Percentiles rank a stretch among this genome's conserved stretches.
phyloP scores from a whole-genome alignment of 495 filamentous ascomycete species.

The Penicillium macrosclerotiorum region DNA sequence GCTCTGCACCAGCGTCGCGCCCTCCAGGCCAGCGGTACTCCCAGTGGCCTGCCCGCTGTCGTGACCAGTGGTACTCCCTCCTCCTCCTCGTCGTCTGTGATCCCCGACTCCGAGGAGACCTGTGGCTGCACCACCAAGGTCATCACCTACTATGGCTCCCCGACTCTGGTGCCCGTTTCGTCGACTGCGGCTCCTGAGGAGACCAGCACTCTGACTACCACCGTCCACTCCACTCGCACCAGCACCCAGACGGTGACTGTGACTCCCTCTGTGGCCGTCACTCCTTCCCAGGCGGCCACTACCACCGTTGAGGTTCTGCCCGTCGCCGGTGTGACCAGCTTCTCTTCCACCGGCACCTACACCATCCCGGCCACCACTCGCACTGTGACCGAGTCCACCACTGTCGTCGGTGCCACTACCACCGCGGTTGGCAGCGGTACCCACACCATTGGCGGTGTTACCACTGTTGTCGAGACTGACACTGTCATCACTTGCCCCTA shows the following conservation, averaged over 20 bases:
- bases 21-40: no score
- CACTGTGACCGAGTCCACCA: constrained; percentile 67
- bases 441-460: constrained; percentile 74
- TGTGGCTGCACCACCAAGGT: constrained; percentile 72
- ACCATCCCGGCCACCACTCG: constrained; percentile 77
- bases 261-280: constrained; percentile 20
- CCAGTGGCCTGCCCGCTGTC: no score
- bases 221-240: constrained; percentile 40
- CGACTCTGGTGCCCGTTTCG: constrained; percentile 45
- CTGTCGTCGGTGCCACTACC: constrained; percentile 62
- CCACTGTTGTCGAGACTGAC: constrained; percentile 65
- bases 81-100: constrained; percentile 28
- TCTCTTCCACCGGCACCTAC: constrained; percentile 71
- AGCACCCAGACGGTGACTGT: constrained; percentile 37
- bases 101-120: constrained; percentile 34
- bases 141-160: constrained; percentile 56
- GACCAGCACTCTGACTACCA: constrained; percentile 31
- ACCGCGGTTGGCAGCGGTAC: constrained; percentile 63
- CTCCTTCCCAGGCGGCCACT: constrained; percentile 10
- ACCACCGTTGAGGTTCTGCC: constrained; percentile 44
- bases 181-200: constrained; percentile 17
- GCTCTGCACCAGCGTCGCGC: constrained; percentile 52
- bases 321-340: constrained; percentile 63
- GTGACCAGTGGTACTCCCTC: constrained; percentile 25
- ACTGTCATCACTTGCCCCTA: constrained; percentile 75